These are phyloP conservation scores for Diplodia sapinea DNA, from an alignment of 2,329 filamentous ascomycete genomes.

Conservation along the genomic window DNA sequence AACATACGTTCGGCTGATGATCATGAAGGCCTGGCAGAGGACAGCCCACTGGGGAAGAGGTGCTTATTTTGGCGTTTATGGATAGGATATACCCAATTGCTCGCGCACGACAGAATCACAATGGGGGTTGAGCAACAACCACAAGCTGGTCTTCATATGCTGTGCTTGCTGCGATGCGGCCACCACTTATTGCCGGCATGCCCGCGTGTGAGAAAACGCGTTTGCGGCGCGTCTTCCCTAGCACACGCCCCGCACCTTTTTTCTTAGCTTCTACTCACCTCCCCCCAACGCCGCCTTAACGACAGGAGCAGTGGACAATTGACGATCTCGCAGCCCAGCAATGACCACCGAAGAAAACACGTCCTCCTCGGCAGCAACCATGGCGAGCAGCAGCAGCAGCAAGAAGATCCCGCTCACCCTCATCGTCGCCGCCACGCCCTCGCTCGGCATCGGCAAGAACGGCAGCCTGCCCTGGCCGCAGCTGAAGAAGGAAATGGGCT, in stretches of 20 bases:
- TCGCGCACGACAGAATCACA: neutral
- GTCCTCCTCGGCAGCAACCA: neutral
- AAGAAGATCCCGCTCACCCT: slow-evolving; percentile 72
- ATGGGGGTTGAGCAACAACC: neutral
- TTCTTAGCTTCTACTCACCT: neutral
- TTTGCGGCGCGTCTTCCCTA: slow-evolving; percentile 23
- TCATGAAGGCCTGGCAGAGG: neutral
- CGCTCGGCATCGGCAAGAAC: slow-evolving; percentile 83
- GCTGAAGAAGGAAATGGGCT: slow-evolving; percentile 89
- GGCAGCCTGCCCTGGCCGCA: slow-evolving; percentile 88
- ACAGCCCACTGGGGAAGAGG: neutral
- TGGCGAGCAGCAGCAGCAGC: neutral
- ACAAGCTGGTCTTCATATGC: neutral
- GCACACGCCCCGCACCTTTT: neutral
- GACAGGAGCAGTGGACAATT: neutral
- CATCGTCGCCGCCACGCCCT: slow-evolving; percentile 89
- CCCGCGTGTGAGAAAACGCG: slow-evolving; percentile 11
- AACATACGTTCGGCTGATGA: neutral
- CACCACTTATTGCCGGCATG: slow-evolving; percentile 12
- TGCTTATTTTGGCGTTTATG: slow-evolving; percentile 3
- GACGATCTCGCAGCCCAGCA: neutral
- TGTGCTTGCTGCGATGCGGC: neutral
- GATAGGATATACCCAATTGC: slow-evolving; percentile 22
- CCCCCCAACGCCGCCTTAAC: neutral
- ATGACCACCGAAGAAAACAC: slow-evolving; percentile 1